Base-by-base conservation (phyloP, 257 asterid genomes). In the Euphrasia confusa region DNA sequence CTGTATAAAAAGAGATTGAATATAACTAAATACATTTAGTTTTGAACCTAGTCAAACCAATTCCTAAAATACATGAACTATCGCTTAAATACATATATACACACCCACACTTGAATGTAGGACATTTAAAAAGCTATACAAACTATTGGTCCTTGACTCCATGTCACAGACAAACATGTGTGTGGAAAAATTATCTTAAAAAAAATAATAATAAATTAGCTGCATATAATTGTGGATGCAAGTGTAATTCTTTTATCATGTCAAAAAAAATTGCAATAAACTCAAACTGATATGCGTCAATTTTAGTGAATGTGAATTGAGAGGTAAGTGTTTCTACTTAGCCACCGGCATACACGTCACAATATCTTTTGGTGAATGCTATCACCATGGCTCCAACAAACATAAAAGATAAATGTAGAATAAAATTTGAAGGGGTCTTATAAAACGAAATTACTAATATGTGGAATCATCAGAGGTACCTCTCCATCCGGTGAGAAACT, bases 401-500 rank as follows among this genome's bases (percentile, higher is more conserved):
- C 69, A 55, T 17, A 57, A 70, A 37, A 35, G 37, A 17, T 17
- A 70, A 26, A n/a, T 33, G 15, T 4, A 12, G 21, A 30, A 48
- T 45, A 4, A 54, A 28, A 47, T 32, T 50, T 49, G 40, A 70
- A 27, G 65, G 65, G 56, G 56, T 14, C 64, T 28, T 57, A 32
- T 13, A 61, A 61, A 73, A 58, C 5, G 11, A 54, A 59, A 27
- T 44, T 66, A 63, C 14, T 27, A 60, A 24, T 35, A 18, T 52
- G 45, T 50, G 59, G 64, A 60, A 10, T 58, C 44, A 63, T 47
- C 66, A 69, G 61, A 45, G 64, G 27, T 80, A 92, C 99, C 97
- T 92, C 99, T 80, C 99, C 99, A 74, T 89, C 99, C 30, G 80
- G 94, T 54, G 99, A 89, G 92, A 92, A 84, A 80, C 95, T 83